These are phyloP conservation scores for Russula sp. DNA, from an alignment of 768 basidiomycete species.

Conservation along the genomic window DNA sequence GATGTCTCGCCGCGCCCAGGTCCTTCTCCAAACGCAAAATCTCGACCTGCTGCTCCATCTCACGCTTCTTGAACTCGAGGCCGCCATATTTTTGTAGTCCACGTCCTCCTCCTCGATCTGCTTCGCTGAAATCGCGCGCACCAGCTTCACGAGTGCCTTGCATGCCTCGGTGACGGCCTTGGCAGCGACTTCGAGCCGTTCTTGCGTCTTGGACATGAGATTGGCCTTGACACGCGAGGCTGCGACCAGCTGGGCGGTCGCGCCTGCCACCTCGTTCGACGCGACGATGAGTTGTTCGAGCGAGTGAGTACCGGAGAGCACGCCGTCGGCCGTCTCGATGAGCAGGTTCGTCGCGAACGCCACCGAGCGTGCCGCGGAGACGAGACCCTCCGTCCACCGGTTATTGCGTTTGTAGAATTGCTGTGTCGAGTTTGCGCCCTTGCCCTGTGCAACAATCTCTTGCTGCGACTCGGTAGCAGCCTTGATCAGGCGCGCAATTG, in stretches of 20 bases:
- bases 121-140: conserved; percentile 89
- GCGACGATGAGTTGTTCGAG: conserved; percentile 98
- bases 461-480: conserved; percentile 98
- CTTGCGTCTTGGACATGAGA: conserved; percentile 98
- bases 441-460: conserved; percentile 95
- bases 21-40: conserved; percentile 97
- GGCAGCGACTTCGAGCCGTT: conserved; percentile 91
- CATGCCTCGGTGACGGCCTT: conserved; percentile 98
- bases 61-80: conserved; percentile 94
- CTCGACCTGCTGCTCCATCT: conserved; percentile 99
- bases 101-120: conserved; percentile 77
- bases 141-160: conserved; percentile 92
- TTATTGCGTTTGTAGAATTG: conserved; percentile 99
- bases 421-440: conserved; percentile 85
- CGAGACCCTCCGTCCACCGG: conserved; percentile 98
- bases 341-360: conserved; percentile 94
- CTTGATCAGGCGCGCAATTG: conserved; percentile 90
- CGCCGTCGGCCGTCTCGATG: conserved; percentile 97
- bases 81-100: conserved; percentile 88
- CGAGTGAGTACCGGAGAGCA: conserved; percentile 93
- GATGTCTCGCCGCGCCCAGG: conserved; percentile 79
- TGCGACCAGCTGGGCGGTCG: conserved; percentile 97
- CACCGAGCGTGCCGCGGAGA: conserved; percentile 96
- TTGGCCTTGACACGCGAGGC: conserved; percentile 98
- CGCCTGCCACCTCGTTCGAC: conserved; percentile 97